phyloP scores from a whole-genome alignment of 768 basidiomycete species.

The Boletus rufocinnamomeus region DNA sequence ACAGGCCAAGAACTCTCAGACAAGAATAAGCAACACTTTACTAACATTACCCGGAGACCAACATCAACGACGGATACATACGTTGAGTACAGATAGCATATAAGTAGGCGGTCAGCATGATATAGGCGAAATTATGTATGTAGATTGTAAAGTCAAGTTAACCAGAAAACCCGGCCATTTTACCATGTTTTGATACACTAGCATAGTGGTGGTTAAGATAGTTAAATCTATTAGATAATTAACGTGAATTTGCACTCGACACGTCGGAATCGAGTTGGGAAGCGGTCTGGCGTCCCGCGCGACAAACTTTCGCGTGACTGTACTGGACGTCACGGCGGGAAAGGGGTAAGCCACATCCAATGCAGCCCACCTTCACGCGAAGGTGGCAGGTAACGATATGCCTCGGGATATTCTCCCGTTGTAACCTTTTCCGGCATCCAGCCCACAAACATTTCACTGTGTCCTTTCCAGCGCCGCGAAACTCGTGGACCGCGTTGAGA shows the following conservation, averaged over 20 bases:
- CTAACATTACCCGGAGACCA: neutral
- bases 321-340: conserved; percentile 25
- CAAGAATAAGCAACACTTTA: neutral
- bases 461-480: conserved; percentile 12
- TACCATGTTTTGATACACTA: neutral
- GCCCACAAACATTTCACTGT: conserved; percentile 8
- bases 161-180: neutral
- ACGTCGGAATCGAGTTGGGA: neutral
- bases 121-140: neutral
- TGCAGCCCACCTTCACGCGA: conserved; percentile 11
- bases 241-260: neutral
- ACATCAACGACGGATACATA: neutral
- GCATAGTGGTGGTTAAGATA: neutral
- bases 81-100: neutral
- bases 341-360: conserved; percentile 12
- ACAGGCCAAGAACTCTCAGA: neutral
- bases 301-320: conserved; percentile 19
- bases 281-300: neutral
- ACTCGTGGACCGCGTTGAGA: conserved; percentile 11
- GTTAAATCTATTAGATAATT: neutral
- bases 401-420: conserved; percentile 22
- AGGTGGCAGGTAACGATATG: conserved; percentile 24
- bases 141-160: neutral
- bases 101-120: no score
- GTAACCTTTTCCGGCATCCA: conserved; percentile 9